phyloP scores from a whole-genome alignment of 148 eudicot species.

The Arbutus unedo region DNA sequence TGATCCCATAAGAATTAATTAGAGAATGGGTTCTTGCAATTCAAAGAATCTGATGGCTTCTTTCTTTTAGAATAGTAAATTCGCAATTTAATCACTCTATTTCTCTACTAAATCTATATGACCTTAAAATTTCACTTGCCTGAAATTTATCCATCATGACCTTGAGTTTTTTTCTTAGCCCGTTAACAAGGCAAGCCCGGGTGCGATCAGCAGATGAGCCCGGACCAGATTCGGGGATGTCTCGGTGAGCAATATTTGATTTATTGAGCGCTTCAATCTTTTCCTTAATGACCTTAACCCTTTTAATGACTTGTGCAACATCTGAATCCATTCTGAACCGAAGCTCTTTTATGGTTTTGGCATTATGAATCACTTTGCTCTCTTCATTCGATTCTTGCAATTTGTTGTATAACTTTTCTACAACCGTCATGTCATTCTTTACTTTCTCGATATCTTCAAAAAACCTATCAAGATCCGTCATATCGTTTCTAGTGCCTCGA shows the following conservation, averaged over 20 bases:
- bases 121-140: neutral
- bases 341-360: conserved; percentile 51
- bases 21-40: neutral
- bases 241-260: conserved; percentile 55
- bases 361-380: conserved; percentile 54
- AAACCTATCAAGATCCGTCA: conserved; percentile 52
- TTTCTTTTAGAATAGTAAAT: no score
- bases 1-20: no score
- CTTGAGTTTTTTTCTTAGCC: conserved; percentile 67
- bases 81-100: neutral
- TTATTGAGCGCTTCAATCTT: conserved; percentile 63
- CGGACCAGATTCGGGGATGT: conserved; percentile 57
- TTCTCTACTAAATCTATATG: neutral
- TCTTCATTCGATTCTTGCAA: conserved; percentile 63
- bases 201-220: conserved; percentile 77
- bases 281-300: conserved; percentile 57
- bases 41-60: neutral
- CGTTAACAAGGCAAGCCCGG: conserved; percentile 57
- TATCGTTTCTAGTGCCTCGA: conserved; percentile 20
- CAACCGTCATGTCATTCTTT: conserved; percentile 56
- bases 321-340: conserved; percentile 67
- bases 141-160: conserved; percentile 54
- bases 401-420: conserved; percentile 51
- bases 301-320: conserved; percentile 53
- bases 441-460: conserved; percentile 63